phyloP scores from a whole-genome alignment of 1,139 yeast species.

The Yamadazyma conglobata region DNA sequence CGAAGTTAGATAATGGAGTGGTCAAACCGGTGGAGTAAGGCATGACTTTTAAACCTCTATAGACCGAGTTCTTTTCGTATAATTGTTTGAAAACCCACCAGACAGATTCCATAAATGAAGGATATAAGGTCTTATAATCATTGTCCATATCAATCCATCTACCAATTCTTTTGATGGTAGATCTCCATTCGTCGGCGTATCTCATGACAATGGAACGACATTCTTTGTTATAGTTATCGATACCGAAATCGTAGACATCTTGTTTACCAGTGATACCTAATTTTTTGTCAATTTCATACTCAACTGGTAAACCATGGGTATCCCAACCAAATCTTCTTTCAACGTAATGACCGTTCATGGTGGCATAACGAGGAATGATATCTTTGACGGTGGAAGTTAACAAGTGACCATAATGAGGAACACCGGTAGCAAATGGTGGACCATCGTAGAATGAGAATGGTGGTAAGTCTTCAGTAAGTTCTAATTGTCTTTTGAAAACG shows the following conservation, averaged over 20 bases:
- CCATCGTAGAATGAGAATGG: conserved; percentile 96
- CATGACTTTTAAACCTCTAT: conserved; percentile 95
- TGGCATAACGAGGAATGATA: conserved; percentile 95
- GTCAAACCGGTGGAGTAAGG: conserved; percentile 98
- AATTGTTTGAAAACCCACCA: conserved; percentile 98
- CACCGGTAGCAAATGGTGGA: conserved; percentile 99
- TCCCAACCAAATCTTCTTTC: conserved; percentile 99
- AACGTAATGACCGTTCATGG: conserved; percentile 94
- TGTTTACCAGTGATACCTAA: conserved; percentile 90
- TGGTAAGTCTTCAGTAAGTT: conserved; percentile 80
- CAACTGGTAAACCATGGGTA: conserved; percentile 98
- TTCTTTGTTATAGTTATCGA: conserved; percentile 88
- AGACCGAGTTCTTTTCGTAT: conserved; percentile 79
- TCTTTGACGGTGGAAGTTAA: conserved; percentile 96
- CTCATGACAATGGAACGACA: conserved; percentile 98
- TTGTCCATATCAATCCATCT: conserved; percentile 99
- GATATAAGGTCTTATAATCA: conserved; percentile 95
- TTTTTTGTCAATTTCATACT: conserved; percentile 97
- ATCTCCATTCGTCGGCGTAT: conserved; percentile 92
- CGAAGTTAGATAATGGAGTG: conserved; percentile 94
- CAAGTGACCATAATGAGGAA: conserved; percentile 98
- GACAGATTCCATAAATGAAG: conserved; percentile 93
- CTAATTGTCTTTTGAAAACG: conserved; percentile 85
- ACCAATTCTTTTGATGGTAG: conserved; percentile 88
- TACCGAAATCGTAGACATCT: conserved; percentile 91